Evolutionary conservation across 1,139 yeast genomes (phyloP).

Genomic region (Yamadazyma membranifaciens): DNA sequence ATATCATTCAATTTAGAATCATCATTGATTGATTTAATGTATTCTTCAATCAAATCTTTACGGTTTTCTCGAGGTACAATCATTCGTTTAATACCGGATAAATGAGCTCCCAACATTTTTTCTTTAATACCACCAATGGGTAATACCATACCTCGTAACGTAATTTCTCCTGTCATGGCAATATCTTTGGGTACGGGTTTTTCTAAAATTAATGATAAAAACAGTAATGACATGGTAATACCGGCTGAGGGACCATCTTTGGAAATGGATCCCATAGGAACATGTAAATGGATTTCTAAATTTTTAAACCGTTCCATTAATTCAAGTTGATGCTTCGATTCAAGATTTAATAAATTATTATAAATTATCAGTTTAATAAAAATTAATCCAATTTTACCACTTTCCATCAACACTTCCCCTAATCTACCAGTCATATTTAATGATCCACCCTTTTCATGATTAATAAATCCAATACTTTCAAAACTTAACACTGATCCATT

Average conservation of each 20-base stretch:
- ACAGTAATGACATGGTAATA: slow-evolving; percentile 80
- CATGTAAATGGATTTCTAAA: slow-evolving; percentile 76
- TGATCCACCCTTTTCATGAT: slow-evolving; percentile 28
- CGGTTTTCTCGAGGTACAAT: slow-evolving; percentile 71
- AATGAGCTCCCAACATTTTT: slow-evolving; percentile 80
- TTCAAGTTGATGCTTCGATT: slow-evolving; percentile 22
- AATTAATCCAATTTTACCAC: slow-evolving; percentile 76
- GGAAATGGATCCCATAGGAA: slow-evolving; percentile 84
- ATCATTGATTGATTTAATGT: slow-evolving; percentile 37
- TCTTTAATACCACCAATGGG: slow-evolving; percentile 92
- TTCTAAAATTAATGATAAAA: slow-evolving; percentile 68
- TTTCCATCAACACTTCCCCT: slow-evolving; percentile 81
- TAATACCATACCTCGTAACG: slow-evolving; percentile 78
- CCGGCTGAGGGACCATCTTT: slow-evolving; percentile 97
- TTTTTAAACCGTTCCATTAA: slow-evolving; percentile 46
- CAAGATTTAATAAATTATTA: slow-evolving; percentile 30
- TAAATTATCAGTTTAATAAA: slow-evolving; percentile 63
- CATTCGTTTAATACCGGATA: slow-evolving; percentile 59
- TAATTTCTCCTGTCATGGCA: slow-evolving; percentile 95
- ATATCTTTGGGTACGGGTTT: slow-evolving; percentile 64
- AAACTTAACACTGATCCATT: slow-evolving; percentile 81
- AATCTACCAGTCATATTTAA: slow-evolving; percentile 76
- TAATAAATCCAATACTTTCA: slow-evolving; percentile 65
- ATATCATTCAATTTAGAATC: slow-evolving; percentile 30
- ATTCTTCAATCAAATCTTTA: slow-evolving; percentile 65